phyloP scores from a whole-genome alignment of 2,329 filamentous ascomycete species.

The Ophiostoma himal-ulmi region DNA sequence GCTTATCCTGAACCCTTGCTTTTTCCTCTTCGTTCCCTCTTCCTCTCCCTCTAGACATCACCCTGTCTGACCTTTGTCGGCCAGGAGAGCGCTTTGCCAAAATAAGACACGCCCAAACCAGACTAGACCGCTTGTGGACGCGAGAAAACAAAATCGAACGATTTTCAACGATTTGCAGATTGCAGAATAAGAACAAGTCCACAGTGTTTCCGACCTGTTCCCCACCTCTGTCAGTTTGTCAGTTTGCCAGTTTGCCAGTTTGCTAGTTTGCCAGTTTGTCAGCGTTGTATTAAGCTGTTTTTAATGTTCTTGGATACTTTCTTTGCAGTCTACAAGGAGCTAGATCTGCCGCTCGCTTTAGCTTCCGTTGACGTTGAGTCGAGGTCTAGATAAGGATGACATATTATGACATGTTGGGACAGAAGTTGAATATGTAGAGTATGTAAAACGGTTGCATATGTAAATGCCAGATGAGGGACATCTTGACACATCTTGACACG shows the following conservation, averaged over 20 bases:
- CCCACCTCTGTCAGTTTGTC: neutral
- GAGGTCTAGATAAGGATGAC: neutral
- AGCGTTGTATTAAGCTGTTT: neutral
- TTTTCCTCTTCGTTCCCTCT: neutral
- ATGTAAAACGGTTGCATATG: too few relatives aligned
- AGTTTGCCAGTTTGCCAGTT: neutral
- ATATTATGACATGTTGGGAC: neutral
- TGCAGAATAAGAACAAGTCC: neutral
- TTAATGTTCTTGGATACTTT: neutral
- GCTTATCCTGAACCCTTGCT: neutral
- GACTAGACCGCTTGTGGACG: neutral
- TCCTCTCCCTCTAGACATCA: neutral
- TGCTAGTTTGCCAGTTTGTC: neutral
- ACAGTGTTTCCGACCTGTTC: neutral
- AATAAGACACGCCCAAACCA: neutral
- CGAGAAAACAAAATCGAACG: slow-evolving; percentile 12
- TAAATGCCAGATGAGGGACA: too few relatives aligned
- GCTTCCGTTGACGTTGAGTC: neutral
- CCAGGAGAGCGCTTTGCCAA: slow-evolving; percentile 8
- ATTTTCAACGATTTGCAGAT: neutral
- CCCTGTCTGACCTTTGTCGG: slow-evolving; percentile 9
- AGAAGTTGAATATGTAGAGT: neutral
- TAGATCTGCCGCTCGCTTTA: slow-evolving; percentile 7
- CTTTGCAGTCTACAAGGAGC: neutral
- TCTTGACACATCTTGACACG: neutral